phyloP scores from a whole-genome alignment of 306 rosid genomes.

The Dalbergia cochinchinensis region DNA sequence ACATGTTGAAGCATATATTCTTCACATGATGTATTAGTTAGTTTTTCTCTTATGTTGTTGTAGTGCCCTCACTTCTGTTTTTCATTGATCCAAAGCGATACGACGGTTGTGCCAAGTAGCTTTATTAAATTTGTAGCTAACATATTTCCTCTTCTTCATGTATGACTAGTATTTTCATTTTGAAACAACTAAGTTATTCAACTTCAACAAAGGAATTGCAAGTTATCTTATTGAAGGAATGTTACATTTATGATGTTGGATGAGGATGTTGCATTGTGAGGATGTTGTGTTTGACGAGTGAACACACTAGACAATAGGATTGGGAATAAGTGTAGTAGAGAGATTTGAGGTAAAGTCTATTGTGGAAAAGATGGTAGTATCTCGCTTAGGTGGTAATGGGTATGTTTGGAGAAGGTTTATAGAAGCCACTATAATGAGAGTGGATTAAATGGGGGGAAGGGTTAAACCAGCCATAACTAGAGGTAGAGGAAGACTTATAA shows the following conservation, averaged over 20 bases:
- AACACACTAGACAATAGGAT: too few relatives aligned
- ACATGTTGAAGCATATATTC: conserved; percentile 90
- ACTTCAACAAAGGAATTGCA: conserved; percentile 22
- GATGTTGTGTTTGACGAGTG: too few relatives aligned
- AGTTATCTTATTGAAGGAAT: conserved; percentile 19
- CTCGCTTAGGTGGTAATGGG: too few relatives aligned
- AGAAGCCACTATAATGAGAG: too few relatives aligned
- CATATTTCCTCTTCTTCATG: conserved; percentile 98
- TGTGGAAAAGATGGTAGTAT: too few relatives aligned
- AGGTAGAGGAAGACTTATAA: too few relatives aligned
- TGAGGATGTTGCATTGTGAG: too few relatives aligned
- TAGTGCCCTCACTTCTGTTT: conserved; percentile 40
- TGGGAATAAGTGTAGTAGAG: too few relatives aligned
- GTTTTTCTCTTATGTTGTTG: conserved; percentile 41
- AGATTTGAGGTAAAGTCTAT: too few relatives aligned
- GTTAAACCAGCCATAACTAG: too few relatives aligned
- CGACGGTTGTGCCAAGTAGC: conserved; percentile 72
- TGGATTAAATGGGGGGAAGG: too few relatives aligned
- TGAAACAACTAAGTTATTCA: conserved; percentile 31
- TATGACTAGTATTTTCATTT: conserved; percentile 44
- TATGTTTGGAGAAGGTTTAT: too few relatives aligned
- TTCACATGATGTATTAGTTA: conserved; percentile 35
- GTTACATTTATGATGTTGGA: conserved; percentile 15
- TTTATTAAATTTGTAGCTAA: conserved; percentile 77
- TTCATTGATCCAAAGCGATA: conserved; percentile 65